Conservation (phyloP, 768 basidiomycete genomes). For the Boletus sp. region DNA sequence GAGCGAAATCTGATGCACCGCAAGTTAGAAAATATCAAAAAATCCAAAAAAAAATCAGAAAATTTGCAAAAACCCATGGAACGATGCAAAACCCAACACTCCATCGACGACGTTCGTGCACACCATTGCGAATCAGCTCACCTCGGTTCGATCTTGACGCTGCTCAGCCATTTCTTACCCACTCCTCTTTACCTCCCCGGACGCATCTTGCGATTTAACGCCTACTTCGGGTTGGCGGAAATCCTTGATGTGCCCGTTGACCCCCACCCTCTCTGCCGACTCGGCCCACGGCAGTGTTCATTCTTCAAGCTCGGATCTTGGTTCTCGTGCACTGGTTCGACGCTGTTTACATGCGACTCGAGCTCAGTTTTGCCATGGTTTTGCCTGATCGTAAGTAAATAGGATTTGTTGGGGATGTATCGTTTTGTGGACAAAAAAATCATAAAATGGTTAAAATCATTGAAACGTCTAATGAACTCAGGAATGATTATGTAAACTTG, state of each 20-base stretch:
- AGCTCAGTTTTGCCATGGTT: not conserved
- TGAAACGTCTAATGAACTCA: not conserved
- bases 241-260: slow-evolving; percentile 1
- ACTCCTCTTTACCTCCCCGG: not conserved
- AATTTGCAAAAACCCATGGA: not conserved
- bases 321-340: not conserved
- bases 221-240: slow-evolving; percentile 1
- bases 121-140: not conserved
- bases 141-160: not conserved
- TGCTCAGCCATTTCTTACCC: not conserved
- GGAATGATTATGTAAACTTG: too few relatives aligned
- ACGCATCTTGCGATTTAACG: not conserved
- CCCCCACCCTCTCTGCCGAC: not conserved
- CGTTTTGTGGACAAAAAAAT: not conserved
- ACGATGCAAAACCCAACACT: not conserved
- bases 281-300: not conserved
- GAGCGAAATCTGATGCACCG: not conserved
- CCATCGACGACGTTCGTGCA: not conserved
- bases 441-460: not conserved
- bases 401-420: not conserved
- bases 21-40: not conserved
- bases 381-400: not conserved
- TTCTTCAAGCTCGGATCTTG: not conserved
- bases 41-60: slow-evolving; percentile 1
- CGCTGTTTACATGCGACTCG: not conserved